Conservation (phyloP, 345 rosid genomes). For the Populus simonii region DNA sequence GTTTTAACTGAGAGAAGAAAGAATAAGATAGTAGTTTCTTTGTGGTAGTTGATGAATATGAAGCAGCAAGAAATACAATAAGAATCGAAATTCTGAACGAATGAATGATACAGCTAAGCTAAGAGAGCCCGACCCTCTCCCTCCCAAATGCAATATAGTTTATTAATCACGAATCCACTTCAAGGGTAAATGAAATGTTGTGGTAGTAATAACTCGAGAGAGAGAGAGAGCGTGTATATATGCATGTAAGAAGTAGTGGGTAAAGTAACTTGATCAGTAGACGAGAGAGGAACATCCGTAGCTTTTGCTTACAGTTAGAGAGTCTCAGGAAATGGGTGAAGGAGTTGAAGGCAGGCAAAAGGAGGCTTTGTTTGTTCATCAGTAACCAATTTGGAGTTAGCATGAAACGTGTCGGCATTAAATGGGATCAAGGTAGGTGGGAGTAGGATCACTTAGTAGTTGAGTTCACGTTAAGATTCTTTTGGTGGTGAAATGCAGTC, state of each 20-base stretch:
- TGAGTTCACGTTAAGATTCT: conserved; percentile 20
- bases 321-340: conserved; percentile 27
- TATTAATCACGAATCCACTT: background rate
- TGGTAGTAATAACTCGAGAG: conserved; percentile 11
- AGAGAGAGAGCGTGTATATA: background rate
- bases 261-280: background rate
- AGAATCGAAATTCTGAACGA: background rate
- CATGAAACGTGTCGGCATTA: conserved; percentile 14
- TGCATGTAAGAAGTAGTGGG: background rate
- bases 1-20: background rate
- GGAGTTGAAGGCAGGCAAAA: conserved; percentile 19
- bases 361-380: background rate
- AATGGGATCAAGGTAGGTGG: background rate
- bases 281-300: background rate
- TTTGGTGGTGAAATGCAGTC: background rate
- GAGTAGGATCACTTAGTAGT: background rate
- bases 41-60: background rate
- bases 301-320: background rate
- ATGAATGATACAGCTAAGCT: background rate
- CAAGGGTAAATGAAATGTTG: background rate
- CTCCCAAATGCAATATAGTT: background rate
- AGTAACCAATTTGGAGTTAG: background rate
- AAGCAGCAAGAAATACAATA: background rate
- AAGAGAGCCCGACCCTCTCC: background rate
- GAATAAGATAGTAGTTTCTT: background rate